Evolutionary conservation across 2,329 filamentous ascomycete genomes (phyloP), one percentile per base, ranked within the genome.

Genomic region (Paecilomyces sp.): DNA sequence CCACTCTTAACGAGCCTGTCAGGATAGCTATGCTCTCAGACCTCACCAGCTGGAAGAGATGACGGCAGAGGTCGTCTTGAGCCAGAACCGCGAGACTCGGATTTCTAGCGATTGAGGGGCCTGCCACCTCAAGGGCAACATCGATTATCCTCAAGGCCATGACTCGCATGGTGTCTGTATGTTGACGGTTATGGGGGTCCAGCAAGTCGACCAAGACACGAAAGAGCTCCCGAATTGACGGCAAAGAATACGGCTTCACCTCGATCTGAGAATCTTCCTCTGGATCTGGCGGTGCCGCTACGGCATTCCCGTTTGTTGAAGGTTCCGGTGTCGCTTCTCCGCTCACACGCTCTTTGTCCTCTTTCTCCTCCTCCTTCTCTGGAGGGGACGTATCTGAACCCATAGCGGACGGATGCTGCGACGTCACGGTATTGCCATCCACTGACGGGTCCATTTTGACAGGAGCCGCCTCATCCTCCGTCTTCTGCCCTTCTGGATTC

Each of bases 101-200:
- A 72, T 99, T 94, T 63, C 90, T 89, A 55, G 92, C 91, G 70
- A 99, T 97, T 7, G 92, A 96, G 3, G 94, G 93, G 0, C 94
- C 94, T 1, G 94, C 92, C 60, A 99, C 93, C 76, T 99, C 94
- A 24, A 99, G 83, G 1, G 94, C 94, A 53, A 99, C 94, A 73
- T 99, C 94, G 58, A 99, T 94, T 64, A 99, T 97, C 52, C 94
- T 87, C 65, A 99, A 79, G 18, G 94, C 94, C 92, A 99, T 99
- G 50, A 99, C 91, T 66, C 93, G 86, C 88, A 97, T 94, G 1
- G 91, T 88, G 71, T 99, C 94, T 2, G 92, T 95, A 73, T 97
- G 91, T 67, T 93, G 90, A 57, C 86, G 88, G 74, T 97, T 93
- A 69, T 96, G 90, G 1, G 95, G 94, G 70, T 99, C 92, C 28